Evolutionary conservation across 2,329 filamentous ascomycete species (phyloP), one percentile per base, ranked within the genome.

Genomic region (Ceratocystis alfenasii): DNA sequence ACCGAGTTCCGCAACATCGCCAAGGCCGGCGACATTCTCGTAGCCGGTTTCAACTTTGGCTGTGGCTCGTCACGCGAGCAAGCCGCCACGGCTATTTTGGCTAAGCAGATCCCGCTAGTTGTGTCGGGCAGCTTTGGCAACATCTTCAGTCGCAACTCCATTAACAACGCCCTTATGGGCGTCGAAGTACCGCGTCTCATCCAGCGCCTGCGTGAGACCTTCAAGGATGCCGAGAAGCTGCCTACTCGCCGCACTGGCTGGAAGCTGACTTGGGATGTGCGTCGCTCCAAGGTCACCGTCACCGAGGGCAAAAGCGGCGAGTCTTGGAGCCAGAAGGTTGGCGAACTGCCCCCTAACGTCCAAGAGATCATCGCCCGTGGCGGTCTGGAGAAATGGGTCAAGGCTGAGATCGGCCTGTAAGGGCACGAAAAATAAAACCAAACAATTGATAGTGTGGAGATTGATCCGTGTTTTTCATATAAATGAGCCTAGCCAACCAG

Each of bases 21-120:
- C 59, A 81, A 82, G 69, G 73, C 83, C 0, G 85, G 84, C 62
- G 92, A 97, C 71, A 89, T 96, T 65, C 82, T 96, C 0, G 91
- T 96, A 0, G 77, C 86, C 0, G 91, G 91, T 41, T 94, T 86
- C 78, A 95, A 95, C 78, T 96, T 96, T 72, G 93, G 93, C 61
- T 90, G 86, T 70, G 91, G 91, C 20, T 84, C 80, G 66, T 90
- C 86, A 0, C 79, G 92, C 65, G 92, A 96, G 74, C 90, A 96
- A 74, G 90, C 90, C 5, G 92, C 92, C 0, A 96, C 93, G 0
- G 87, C 91, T 0, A 87, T 95, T 65, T 79, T 95, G 0, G 90
- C 90, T 17, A 90, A 87, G 76, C 75, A 87, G 70, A 92, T 95
- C 67, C 87, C 87, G 0, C 82, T 95, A 1, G 89, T 95, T 0